Evolutionary conservation across 78 protist species (phyloP).

Genomic region (slime mould (Dictyostelium discoideum)): DNA sequence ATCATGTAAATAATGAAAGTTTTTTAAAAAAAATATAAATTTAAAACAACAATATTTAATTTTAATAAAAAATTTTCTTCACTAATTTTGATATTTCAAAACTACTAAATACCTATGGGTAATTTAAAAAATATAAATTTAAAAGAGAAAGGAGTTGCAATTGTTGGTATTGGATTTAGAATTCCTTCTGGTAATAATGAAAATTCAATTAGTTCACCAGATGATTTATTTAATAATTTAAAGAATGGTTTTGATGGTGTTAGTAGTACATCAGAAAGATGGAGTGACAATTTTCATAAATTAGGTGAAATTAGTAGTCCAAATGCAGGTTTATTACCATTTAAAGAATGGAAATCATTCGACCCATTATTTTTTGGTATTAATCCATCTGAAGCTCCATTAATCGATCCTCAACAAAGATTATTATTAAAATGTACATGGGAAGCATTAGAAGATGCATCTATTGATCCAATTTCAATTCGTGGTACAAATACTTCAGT

Average conservation of each 20-base stretch:
- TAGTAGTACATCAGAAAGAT: not conserved
- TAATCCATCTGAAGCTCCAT: conserved; percentile 60
- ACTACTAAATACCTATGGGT: too few species aligned
- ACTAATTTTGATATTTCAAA: too few species aligned
- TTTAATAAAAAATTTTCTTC: too few species aligned
- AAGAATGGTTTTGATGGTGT: conserved; percentile 49
- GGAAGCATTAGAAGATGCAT: conserved; percentile 83
- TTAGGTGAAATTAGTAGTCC: conserved; percentile 29
- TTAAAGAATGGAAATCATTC: conserved; percentile 36
- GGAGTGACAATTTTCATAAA: conserved; percentile 6
- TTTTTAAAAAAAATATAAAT: too few species aligned
- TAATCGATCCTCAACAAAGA: conserved; percentile 91
- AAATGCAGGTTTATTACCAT: conserved; percentile 38
- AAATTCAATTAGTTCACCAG: not conserved
- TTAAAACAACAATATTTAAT: too few species aligned
- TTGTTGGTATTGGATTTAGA: conserved; percentile 10
- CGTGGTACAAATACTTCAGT: conserved; percentile 65
- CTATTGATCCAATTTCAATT: conserved; percentile 14
- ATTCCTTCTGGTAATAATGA: conserved; percentile 17
- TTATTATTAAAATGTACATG: conserved; percentile 54
- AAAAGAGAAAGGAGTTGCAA: conserved; percentile 11
- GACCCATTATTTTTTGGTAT: conserved; percentile 80
- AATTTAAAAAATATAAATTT: too few species aligned
- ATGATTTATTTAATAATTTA: conserved; percentile 49
- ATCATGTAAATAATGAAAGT: too few species aligned